Evolutionary conservation across 257 asterid species (phyloP), one percentile per base, ranked within the genome.

Genomic region (Ophiorrhiza pumila): DNA sequence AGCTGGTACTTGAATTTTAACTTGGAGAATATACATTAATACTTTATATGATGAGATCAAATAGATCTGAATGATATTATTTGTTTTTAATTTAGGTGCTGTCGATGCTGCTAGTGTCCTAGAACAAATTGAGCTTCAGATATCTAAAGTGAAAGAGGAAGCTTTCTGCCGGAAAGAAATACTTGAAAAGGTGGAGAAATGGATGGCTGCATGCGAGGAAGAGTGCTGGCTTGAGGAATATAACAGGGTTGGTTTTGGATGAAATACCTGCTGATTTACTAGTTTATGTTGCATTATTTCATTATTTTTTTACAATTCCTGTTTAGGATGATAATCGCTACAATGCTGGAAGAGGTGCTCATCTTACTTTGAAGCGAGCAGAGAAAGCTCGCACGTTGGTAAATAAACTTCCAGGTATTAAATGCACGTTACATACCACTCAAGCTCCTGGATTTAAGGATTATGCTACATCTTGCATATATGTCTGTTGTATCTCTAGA

Each of bases 201-300:
- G 99, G 99, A 90, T 90, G 80, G 80, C 88, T 39, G 97, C 99
- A 67, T 92, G 99, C 15, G 96, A 87, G 71, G 98, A 95, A 81
- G 98, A 95, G 88, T 87, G 96, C 82, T 95, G 99, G 99, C 99
- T 95, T 58, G 98, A 92, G 87, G 99, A 95, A 80, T 95, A 95
- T 72, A 90, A 87, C 71, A 91, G 97, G 94, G 98, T 92, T 78
- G 39, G 87, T 73, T 68, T 32, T 71, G 71, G 53, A 32, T 56
- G 77, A 72, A 49, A 67, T 63, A 65, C 56, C 60, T 37, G 53
- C 13, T 65, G 55, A 60, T 50, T 39, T 60, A 70, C 58, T 73
- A 56, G 65, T 83, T 20, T 77, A 70, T 57, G 53, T 73, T 71
- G 32, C 68, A 52, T 53, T 46, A 2, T 37, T 27, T 60, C 55